A percentile compares a stretch with the other conserved stretches of the same genome.
These are phyloP conservation scores for Saccharomyces paradoxus DNA, from an alignment of 805 yeast genomes.

Conservation along the genomic window DNA sequence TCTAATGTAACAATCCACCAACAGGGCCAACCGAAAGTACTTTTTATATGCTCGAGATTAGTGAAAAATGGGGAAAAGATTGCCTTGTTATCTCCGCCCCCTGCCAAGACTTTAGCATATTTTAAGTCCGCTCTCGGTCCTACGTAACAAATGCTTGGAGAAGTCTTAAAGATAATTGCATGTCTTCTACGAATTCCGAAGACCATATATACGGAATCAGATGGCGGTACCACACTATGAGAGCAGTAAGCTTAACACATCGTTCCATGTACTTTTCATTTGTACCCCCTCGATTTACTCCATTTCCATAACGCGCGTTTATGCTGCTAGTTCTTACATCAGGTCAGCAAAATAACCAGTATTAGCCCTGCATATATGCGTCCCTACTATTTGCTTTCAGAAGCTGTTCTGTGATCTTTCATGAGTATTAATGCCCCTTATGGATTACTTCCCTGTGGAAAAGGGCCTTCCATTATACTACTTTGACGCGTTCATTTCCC, in stretches of 20 bases:
- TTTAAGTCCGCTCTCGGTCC: not conserved
- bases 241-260: not conserved
- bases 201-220: not conserved
- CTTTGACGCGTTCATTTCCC: not conserved
- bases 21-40: not conserved
- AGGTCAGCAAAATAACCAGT: not conserved
- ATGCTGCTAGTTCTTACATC: not conserved
- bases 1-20: not conserved
- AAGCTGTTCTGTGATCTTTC: not conserved
- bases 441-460: not conserved
- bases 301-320: not conserved
- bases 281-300: not conserved
- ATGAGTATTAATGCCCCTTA: not conserved
- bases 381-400: not conserved
- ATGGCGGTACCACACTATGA: not conserved
- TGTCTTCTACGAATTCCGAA: not conserved
- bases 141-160: not conserved
- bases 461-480: not conserved
- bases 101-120: not conserved
- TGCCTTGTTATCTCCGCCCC: not conserved
- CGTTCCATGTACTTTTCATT: not conserved
- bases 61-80: not conserved
- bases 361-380: not conserved
- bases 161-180: not conserved
- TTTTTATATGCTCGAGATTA: not conserved